A percentile compares a stretch with the other conserved stretches of the same genome.
phyloP scores from a whole-genome alignment of 331 rosid species.

The Rhamnella rubrinervis region DNA sequence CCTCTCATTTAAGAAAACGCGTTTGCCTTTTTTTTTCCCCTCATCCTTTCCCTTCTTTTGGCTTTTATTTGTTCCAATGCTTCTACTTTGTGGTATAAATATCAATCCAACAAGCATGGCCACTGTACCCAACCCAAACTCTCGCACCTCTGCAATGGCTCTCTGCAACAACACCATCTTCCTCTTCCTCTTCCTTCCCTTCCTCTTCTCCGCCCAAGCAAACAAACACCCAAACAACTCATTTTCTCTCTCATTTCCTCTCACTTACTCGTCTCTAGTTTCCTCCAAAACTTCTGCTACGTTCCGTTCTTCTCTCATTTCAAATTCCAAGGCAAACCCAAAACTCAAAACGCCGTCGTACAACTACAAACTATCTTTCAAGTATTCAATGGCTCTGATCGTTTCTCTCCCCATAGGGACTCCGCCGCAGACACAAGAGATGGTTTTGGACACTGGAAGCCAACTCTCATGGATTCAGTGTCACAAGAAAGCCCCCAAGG shows the following conservation, averaged over 20 bases:
- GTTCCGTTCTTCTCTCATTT: slow-evolving; percentile 29
- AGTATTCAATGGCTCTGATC: slow-evolving; percentile 66
- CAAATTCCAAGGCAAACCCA: slow-evolving; percentile 24
- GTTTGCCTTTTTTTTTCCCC: slow-evolving; percentile 19
- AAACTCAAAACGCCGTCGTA: slow-evolving; percentile 17
- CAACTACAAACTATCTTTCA: slow-evolving; percentile 52
- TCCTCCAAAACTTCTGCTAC: background rate
- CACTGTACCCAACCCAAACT: background rate
- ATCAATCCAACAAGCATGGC: background rate
- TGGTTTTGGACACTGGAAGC: slow-evolving; percentile 95
- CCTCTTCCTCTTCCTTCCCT: slow-evolving; percentile 19
- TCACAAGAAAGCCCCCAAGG: slow-evolving; percentile 30
- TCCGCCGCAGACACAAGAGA: slow-evolving; percentile 78
- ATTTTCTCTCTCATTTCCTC: background rate
- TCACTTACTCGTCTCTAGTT: slow-evolving; percentile 38
- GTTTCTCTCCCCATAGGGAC: slow-evolving; percentile 87
- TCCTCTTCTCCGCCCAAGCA: slow-evolving; percentile 17
- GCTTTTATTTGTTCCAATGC: slow-evolving; percentile 17
- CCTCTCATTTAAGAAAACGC: slow-evolving; percentile 48
- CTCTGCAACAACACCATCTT: slow-evolving; percentile 24
- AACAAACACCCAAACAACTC: slow-evolving; percentile 3
- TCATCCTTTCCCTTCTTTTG: slow-evolving; percentile 12
- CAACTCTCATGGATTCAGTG: slow-evolving; percentile 97
- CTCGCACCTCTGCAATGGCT: slow-evolving; percentile 4
- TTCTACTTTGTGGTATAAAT: slow-evolving; percentile 18